Evolutionary conservation across 2,329 filamentous ascomycete species (phyloP).

Genomic region (Fusarium acutatum): DNA sequence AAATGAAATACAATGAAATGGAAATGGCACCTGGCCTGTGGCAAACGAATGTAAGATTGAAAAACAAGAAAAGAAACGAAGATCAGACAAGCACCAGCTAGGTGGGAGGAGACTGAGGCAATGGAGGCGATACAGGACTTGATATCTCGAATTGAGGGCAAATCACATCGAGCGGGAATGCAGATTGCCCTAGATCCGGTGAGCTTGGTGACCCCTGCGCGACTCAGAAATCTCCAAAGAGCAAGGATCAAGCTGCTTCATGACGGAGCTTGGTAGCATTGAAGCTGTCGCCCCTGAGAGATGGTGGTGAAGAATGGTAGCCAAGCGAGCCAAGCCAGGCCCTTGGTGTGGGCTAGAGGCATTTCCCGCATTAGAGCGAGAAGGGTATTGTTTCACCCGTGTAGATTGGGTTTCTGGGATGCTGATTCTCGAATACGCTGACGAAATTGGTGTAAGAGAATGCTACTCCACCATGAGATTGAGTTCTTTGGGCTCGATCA

Average conservation of each 20-base stretch:
- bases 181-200: slow-evolving; percentile 20
- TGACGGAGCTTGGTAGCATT: slow-evolving; percentile 33
- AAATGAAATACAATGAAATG: slow-evolving; percentile 5
- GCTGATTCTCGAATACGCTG: neutral
- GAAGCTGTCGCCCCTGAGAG: slow-evolving; percentile 25
- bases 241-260: slow-evolving; percentile 29
- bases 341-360: slow-evolving; percentile 8
- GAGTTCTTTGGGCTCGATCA: neutral
- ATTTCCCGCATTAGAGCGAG: slow-evolving; percentile 30
- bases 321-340: slow-evolving; percentile 31
- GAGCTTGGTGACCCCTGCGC: slow-evolving; percentile 7
- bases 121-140: slow-evolving; percentile 30
- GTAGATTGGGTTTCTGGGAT: slow-evolving; percentile 16
- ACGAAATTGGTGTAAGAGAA: slow-evolving; percentile 1
- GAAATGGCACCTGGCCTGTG: slow-evolving; percentile 32
- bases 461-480: neutral
- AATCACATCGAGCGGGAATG: slow-evolving; percentile 27
- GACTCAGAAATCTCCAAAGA: slow-evolving; percentile 22
- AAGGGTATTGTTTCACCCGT: slow-evolving; percentile 31
- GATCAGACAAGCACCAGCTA: slow-evolving; percentile 19
- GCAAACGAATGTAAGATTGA: slow-evolving; percentile 28
- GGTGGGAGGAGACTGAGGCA: neutral
- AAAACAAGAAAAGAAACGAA: slow-evolving; percentile 26
- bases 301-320: slow-evolving; percentile 17
- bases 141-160: slow-evolving; percentile 23